phyloP scores from a whole-genome alignment of 768 basidiomycete species.

The Russula sp. region DNA sequence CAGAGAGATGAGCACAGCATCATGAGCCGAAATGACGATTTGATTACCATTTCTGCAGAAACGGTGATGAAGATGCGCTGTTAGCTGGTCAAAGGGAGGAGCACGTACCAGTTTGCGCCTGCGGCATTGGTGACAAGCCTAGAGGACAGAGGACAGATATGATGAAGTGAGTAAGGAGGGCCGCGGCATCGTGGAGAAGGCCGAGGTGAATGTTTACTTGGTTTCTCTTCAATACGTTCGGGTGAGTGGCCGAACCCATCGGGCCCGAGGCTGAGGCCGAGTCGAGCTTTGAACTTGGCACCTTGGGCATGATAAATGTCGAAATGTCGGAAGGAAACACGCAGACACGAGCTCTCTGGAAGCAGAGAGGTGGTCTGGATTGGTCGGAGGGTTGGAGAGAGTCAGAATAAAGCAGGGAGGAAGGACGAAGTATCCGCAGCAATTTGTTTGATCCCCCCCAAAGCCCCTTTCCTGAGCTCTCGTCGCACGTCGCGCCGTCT shows the following conservation, averaged over 20 bases:
- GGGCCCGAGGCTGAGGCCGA: conserved; percentile 20
- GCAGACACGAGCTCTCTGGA: background rate
- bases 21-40: background rate
- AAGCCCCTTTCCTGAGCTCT: conserved; percentile 9
- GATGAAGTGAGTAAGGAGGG: background rate
- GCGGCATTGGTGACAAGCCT: conserved; percentile 55
- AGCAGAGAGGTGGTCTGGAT: background rate
- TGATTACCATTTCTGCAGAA: conserved; percentile 26
- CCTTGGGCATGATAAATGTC: conserved; percentile 18
- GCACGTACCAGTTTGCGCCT: conserved; percentile 61
- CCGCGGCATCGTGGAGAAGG: background rate
- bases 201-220: conserved; percentile 24
- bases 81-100: background rate
- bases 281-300: conserved; percentile 9
- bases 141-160: background rate
- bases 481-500: background rate
- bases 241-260: conserved; percentile 17
- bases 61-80: background rate
- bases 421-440: background rate
- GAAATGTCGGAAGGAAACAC: background rate
- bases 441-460: background rate
- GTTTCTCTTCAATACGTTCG: conserved; percentile 26
- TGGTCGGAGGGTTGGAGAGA: background rate
- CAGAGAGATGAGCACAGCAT: background rate
- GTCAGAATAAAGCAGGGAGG: background rate